A percentile compares a stretch with the other conserved stretches of the same genome.
Conservation (phyloP, 2,329 filamentous ascomycete species). For the Alternaria novae-zelandiae region DNA sequence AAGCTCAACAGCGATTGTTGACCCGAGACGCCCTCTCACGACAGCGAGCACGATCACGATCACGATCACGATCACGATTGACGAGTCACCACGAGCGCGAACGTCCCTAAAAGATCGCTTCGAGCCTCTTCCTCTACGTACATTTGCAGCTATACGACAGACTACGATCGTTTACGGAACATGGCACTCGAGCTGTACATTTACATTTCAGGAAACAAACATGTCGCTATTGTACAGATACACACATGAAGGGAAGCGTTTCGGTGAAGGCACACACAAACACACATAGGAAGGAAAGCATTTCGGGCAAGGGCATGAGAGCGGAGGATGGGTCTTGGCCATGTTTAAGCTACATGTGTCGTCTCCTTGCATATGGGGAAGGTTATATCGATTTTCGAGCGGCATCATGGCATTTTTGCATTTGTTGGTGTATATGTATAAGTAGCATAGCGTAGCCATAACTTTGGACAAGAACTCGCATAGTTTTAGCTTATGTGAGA, state of each 20-base stretch:
- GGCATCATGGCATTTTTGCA: neutral
- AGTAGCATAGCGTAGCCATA: neutral
- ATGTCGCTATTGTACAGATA: neutral
- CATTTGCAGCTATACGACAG: neutral
- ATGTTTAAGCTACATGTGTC: constrained; percentile 9
- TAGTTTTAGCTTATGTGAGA: neutral
- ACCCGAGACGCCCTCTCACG: neutral
- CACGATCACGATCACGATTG: neutral
- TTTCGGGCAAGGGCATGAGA: neutral
- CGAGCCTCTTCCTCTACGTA: neutral
- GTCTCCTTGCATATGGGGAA: constrained; percentile 8
- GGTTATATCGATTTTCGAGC: neutral
- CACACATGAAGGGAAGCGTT: neutral
- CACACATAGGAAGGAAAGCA: neutral
- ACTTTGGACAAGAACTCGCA: neutral
- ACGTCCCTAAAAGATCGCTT: neutral
- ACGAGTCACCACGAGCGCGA: neutral
- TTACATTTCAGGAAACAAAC: neutral
- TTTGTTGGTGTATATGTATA: neutral
- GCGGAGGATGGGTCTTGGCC: neutral
- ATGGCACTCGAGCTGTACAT: neutral
- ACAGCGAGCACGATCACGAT: neutral
- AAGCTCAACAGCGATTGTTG: constrained; percentile 52
- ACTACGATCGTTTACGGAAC: neutral
- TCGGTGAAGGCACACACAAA: neutral